Percentiles rank a stretch among this genome's conserved stretches.
phyloP scores from a whole-genome alignment of 306 rosid genomes.

The Inga oerstediana region DNA sequence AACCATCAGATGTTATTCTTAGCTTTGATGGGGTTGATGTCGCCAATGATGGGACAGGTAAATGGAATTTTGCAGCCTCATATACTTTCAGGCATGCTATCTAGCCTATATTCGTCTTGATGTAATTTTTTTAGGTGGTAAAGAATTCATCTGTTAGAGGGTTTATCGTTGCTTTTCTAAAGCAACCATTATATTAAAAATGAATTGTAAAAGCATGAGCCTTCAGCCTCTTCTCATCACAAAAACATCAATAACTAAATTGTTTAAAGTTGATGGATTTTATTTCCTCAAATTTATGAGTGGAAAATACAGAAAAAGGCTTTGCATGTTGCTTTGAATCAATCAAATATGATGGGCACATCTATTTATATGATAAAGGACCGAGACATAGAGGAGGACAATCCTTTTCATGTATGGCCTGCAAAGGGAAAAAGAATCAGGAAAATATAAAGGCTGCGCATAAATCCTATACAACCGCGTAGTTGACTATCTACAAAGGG shows the following conservation, averaged over 20 bases:
- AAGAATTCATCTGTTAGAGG: conserved; percentile 8
- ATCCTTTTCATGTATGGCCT: not conserved
- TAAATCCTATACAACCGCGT: not conserved
- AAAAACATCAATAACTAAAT: not conserved
- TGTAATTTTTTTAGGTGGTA: conserved; percentile 20
- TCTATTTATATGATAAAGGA: not conserved
- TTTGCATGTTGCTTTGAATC: not conserved
- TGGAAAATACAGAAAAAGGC: not conserved
- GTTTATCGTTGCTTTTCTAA: conserved; percentile 19
- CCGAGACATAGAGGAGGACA: not conserved
- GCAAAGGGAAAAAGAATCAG: not conserved
- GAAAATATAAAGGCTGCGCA: not conserved
- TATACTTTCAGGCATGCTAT: not conserved
- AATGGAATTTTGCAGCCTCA: conserved; percentile 21
- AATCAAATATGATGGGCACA: not conserved
- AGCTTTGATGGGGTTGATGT: conserved; percentile 89
- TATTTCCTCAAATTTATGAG: conserved; percentile 6
- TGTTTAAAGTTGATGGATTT: not conserved
- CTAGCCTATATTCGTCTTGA: conserved; percentile 30
- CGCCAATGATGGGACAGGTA: conserved; percentile 99
- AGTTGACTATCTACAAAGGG: not conserved
- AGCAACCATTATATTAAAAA: conserved; percentile 22
- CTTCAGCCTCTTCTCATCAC: conserved; percentile 24
- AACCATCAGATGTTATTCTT: conserved; percentile 93
- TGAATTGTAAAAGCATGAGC: not conserved